Evolutionary conservation across 2,329 filamentous ascomycete genomes (phyloP), one percentile per base, ranked within the genome.

Genomic region (Bipolaris victoriae): DNA sequence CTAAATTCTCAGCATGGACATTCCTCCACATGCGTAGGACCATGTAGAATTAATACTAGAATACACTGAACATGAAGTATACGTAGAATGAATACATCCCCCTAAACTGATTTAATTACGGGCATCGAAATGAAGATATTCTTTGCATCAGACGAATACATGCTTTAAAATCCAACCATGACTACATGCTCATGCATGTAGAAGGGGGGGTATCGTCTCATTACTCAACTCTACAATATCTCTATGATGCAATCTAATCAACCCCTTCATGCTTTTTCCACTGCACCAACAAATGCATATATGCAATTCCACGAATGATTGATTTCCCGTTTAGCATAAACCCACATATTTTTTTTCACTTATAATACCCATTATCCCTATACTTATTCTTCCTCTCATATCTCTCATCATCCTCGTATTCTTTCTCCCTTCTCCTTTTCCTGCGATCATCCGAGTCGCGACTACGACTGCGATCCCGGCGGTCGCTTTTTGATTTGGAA

Each of bases 371-470:
- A 29, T 60, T 57, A 20, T 62, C 52, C 47, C 52, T 66, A 57
- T 66, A 39, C 41, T 44, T 37, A 15, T 59, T 65, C 50, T 62
- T 66, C 57, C 58, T 70, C 46, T 64, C 57, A 11, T 66, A 58
- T 16, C 61, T 62, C 3, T 61, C 29, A 7, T 68, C 67, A 44
- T 69, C 62, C 11, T 69, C 62, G 33, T 60, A 57, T 1, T 71
- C 67, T n/a, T 65, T 58, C 36, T 72, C 67, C 29, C 65, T 61
- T 24, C 65, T 67, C 35, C 67, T 60, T 45, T 68, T 69, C 49
- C 69, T 63, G 11, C 65, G 48, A 18, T 68, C 67, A 18, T 73
- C 67, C 10, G 58, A 59, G 26, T 69, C 65, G 29, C 64, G 57
- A 54, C 57, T 66, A 16, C 64, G 52, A 52, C 57, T 66, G 18